Evolutionary conservation across 306 rosid species (phyloP), one percentile per base, ranked within the genome.

Genomic region (Quercus variabilis): DNA sequence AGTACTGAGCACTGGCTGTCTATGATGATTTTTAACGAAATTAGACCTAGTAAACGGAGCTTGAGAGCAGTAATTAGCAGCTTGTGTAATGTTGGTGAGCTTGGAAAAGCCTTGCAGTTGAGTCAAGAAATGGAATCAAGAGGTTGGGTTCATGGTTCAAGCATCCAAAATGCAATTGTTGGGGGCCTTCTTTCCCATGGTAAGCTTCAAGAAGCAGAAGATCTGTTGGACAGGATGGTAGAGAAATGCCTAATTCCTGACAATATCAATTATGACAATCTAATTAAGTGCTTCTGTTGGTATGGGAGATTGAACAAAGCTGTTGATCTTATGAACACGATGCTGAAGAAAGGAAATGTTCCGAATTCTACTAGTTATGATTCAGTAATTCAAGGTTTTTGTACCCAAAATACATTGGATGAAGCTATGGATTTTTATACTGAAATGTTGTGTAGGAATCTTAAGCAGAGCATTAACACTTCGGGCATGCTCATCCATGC

Each of bases 361-460:
- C 99, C 96, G 21, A 80, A 21, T 67, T 84, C 94, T 73, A 73
- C 86, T 56, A 86, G 97, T 84, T 95, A 92, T 83, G 98, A 92
- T 79, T 76, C 64, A 73, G 81, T 92, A 57, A 83, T 91, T 74
- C 78, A 69, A 59, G 86, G 90, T 78, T 91, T 78, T 54, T 92
- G 97, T 82, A 80, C 82, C 9, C 78, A 55, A 28, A 82, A 85
- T 67, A 76, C 79, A 59, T 72, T 91, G 81, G 88, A 87, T 28
- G 81, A 60, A 33, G 97, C 99, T 46, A 71, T 83, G 84, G 73
- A 85, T 77, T 95, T 95, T 74, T 87, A 87, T 51, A 77, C 87
- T 19, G 98, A 92, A 90, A 89, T 95, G 97, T 74, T 80, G 75
- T 84, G 75, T 55, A 78, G 90, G 83, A 41, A 79, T 74, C 88